Percentiles rank a stretch among this genome's conserved stretches.
Conservation (phyloP, 2,329 filamentous ascomycete species). For the Arthroderma sp. region DNA sequence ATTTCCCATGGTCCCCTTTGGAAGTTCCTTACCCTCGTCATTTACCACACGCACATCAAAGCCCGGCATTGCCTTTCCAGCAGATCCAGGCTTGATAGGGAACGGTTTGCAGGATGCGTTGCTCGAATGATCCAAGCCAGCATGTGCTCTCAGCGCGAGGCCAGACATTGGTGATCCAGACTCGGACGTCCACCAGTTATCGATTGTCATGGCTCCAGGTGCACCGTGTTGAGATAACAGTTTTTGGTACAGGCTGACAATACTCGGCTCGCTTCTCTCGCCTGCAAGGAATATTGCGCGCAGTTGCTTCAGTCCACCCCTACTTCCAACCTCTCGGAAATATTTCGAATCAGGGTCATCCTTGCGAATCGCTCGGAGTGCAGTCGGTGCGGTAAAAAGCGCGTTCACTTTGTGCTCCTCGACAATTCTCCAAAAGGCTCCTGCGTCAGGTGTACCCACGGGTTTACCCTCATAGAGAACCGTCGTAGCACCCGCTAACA, state of each 20-base stretch:
- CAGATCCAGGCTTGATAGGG: slow-evolving; percentile 66
- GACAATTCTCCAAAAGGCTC: slow-evolving; percentile 76
- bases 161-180: slow-evolving; percentile 57
- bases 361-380: slow-evolving; percentile 71
- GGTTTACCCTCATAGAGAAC: slow-evolving; percentile 92
- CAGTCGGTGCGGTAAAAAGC: slow-evolving; percentile 77
- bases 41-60: slow-evolving; percentile 80
- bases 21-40: slow-evolving; percentile 60
- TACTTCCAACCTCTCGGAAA: slow-evolving; percentile 49
- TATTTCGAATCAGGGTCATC: slow-evolving; percentile 65
- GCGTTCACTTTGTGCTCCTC: slow-evolving; percentile 75
- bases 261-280: slow-evolving; percentile 76
- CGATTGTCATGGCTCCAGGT: slow-evolving; percentile 48
- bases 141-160: slow-evolving; percentile 49
- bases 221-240: slow-evolving; percentile 56
- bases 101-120: slow-evolving; percentile 35
- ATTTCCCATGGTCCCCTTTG: slow-evolving; percentile 71
- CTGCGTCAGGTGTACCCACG: slow-evolving; percentile 73
- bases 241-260: slow-evolving; percentile 67
- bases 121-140: slow-evolving; percentile 41
- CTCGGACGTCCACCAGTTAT: slow-evolving; percentile 65
- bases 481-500: slow-evolving; percentile 73
- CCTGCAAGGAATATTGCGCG: slow-evolving; percentile 73
- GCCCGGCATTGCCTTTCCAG: slow-evolving; percentile 81
- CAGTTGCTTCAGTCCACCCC: slow-evolving; percentile 58